Evolutionary conservation across 2,329 filamentous ascomycete genomes (phyloP).

Genomic region (Drechslerella dactyloides): DNA sequence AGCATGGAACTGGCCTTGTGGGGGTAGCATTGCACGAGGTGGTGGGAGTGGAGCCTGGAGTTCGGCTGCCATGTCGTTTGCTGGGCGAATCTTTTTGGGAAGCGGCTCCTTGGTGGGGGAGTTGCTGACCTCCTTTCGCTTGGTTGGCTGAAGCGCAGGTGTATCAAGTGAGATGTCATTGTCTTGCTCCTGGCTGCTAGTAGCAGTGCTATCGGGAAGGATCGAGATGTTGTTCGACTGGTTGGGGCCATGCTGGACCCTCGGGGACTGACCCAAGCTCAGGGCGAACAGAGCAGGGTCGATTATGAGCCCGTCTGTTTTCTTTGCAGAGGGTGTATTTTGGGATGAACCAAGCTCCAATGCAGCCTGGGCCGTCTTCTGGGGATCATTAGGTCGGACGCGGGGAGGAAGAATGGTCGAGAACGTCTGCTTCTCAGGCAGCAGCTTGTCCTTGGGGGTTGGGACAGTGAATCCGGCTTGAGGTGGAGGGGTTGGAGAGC

Average conservation of each 20-base stretch:
- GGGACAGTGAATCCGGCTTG: background rate
- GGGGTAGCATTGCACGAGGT: slow-evolving; percentile 12
- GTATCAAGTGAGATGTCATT: background rate
- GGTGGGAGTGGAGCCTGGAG: slow-evolving; percentile 35
- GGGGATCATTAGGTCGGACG: background rate
- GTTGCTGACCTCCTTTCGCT: slow-evolving; percentile 24
- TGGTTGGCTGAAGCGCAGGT: slow-evolving; percentile 8
- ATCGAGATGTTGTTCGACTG: background rate
- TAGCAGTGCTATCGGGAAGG: background rate
- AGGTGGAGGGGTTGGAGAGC: slow-evolving; percentile 5
- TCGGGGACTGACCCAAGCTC: background rate
- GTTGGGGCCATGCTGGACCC: background rate
- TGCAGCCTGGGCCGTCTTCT: slow-evolving; percentile 23
- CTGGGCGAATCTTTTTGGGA: background rate
- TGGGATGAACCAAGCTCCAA: slow-evolving; percentile 12
- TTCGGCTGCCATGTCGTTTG: slow-evolving; percentile 25
- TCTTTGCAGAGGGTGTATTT: background rate
- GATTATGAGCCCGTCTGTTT: background rate
- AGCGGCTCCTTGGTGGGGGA: slow-evolving; percentile 12
- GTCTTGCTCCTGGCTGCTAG: background rate
- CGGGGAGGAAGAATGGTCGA: background rate
- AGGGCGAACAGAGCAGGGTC: slow-evolving; percentile 18
- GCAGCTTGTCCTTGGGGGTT: background rate
- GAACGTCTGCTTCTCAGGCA: slow-evolving; percentile 6
- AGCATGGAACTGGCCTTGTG: slow-evolving; percentile 24